Base-by-base conservation (phyloP, 2,329 filamentous ascomycete species). In the Neonectria magnoliae region DNA sequence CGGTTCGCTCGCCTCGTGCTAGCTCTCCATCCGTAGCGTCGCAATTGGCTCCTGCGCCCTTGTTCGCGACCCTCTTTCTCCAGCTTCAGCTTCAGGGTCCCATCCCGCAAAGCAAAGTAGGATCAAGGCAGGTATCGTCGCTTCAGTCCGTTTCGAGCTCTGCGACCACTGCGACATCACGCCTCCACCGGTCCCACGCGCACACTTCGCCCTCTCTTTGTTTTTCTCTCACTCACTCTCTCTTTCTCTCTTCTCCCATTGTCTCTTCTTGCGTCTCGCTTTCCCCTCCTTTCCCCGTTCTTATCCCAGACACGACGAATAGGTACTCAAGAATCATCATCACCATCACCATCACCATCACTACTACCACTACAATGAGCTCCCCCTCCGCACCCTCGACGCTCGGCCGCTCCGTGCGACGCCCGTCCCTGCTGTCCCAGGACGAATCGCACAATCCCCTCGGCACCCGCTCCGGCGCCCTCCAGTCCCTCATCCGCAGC, bases 401-500 rank as follows among this genome's bases (percentile, higher is more conserved):
- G 48, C 67, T 69, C n/a, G 58, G 68, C 54, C 74, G 71, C 57
- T 62, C 67, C 45, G 42, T 70, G 54, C 77, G 76, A 20, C 73
- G 75, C 52, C 75, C 76, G 52, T 79, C 77, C 25, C 69, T 77
- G 33, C 71, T 77, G 50, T 72, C 71, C n/a, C 71, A 69, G 52
- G 77, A 79, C 16, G 77, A 80, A 48, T 73, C 66, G 41, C 73
- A 76, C 50, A 77, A 75, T 27, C 73, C 76, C 16, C 67, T 81
- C 50, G 75, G 73, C 38, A 81, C 79, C 13, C 76, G 79, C 27
- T 80, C 77, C 60, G 79, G 78, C 50, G 75, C 76, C 14, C 71
- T 81, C 55, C 75, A 79, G 33, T 79, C 77, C 4, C 74, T 81
- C 56, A 80, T 81, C 68, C 74, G 80, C 48, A 80, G 71, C 45